Percentiles rank a stretch among this genome's conserved stretches.
phyloP scores from a whole-genome alignment of 305 asterid species.

The Fraxinus nigra region DNA sequence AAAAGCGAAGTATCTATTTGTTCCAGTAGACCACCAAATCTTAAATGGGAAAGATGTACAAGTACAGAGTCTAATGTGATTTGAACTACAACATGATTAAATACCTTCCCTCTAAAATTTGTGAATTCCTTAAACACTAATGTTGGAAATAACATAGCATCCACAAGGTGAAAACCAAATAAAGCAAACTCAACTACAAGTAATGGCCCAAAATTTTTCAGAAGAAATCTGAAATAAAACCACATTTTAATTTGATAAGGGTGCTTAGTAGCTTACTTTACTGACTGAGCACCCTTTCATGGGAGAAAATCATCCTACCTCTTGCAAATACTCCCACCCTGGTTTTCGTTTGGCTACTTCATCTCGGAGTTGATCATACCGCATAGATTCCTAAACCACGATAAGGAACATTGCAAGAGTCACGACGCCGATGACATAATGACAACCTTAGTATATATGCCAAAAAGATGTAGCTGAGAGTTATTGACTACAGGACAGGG shows the following conservation, averaged over 20 bases:
- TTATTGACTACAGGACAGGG: neutral
- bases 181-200: neutral
- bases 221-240: neutral
- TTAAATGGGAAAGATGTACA: neutral
- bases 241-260: neutral
- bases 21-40: neutral
- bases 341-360: slow-evolving; percentile 80
- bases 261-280: neutral
- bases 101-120: neutral
- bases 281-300: neutral
- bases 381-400: slow-evolving; percentile 69
- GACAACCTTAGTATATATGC: slow-evolving; percentile 4
- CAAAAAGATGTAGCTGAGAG: slow-evolving; percentile 7
- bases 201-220: neutral
- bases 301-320: slow-evolving; percentile 45
- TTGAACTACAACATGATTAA: neutral
- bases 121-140: neutral
- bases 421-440: slow-evolving; percentile 19
- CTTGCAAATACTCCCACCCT: slow-evolving; percentile 97
- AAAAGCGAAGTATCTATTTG: neutral
- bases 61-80: neutral
- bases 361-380: slow-evolving; percentile 89
- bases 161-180: neutral
- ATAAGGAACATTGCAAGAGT: slow-evolving; percentile 3
- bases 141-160: neutral